phyloP scores from a whole-genome alignment of 1,284 basidiomycete genomes.

The Erythrobasidium hasegawianum region DNA sequence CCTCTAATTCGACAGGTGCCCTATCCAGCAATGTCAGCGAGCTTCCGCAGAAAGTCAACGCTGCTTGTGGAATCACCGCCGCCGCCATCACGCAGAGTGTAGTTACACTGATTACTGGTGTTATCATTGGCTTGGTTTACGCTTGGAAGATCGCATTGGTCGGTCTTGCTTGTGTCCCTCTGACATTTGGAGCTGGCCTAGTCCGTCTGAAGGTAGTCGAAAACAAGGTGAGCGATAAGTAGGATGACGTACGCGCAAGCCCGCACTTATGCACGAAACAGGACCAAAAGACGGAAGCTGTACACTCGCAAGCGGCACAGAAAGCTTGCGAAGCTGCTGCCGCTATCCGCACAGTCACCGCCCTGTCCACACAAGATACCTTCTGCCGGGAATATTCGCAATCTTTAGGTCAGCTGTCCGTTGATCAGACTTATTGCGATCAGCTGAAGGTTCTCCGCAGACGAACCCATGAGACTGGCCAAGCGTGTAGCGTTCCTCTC shows the following conservation, averaged over 20 bases:
- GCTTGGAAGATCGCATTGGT: slow-evolving; percentile 32
- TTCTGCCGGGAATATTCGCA: slow-evolving; percentile 9
- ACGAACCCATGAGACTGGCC: slow-evolving; percentile 18
- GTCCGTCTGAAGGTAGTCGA: slow-evolving; percentile 21
- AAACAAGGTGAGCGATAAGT: neutral
- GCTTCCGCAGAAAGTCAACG: slow-evolving; percentile 86
- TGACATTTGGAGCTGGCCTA: slow-evolving; percentile 23
- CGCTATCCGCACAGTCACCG: slow-evolving; percentile 86
- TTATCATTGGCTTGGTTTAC: slow-evolving; percentile 64
- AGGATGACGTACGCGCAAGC: too few relatives aligned
- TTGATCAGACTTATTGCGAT: too few relatives aligned
- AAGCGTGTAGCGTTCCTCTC: slow-evolving; percentile 8
- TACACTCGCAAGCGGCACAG: slow-evolving; percentile 59
- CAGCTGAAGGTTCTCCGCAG: too few relatives aligned
- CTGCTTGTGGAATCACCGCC: slow-evolving; percentile 63
- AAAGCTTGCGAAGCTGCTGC: slow-evolving; percentile 85
- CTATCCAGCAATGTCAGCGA: slow-evolving; percentile 78
- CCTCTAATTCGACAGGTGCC: slow-evolving; percentile 59
- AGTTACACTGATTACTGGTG: slow-evolving; percentile 71
- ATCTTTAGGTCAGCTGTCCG: slow-evolving; percentile 6
- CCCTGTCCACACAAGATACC: slow-evolving; percentile 44
- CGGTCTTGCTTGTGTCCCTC: slow-evolving; percentile 26
- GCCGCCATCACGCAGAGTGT: slow-evolving; percentile 77
- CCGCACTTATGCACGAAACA: neutral
- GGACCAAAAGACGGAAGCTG: slow-evolving; percentile 8